Base-by-base conservation (phyloP, 768 basidiomycete species). In the Pisolithus orientalis region DNA sequence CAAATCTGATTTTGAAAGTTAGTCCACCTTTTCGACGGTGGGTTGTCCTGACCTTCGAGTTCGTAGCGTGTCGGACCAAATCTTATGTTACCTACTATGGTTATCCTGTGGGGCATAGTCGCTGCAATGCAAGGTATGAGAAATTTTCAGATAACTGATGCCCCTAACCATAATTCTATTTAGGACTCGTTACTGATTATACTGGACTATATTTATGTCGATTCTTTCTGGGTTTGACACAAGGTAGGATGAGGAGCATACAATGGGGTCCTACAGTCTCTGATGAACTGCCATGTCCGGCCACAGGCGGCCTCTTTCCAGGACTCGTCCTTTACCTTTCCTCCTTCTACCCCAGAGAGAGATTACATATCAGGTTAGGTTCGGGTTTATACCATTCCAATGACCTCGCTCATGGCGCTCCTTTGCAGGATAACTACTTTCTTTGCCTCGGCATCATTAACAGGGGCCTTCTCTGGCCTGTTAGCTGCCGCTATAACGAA, bases 391-490 rank as follows among this genome's bases (percentile, higher is more conserved):
- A 6, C 21, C 21, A 47, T 11, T 39, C 38, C 38, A 45, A 53
- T 11, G 44, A 54, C 44, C 50, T 60, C 24, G 9, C 16, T n/a
- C 46, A 27, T 55, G 24, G 57, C 6, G 32, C 6, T 32, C 25
- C 17, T 54, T 27, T 17, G 13, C 9, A 76, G 75, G n/a, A 59
- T 75, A 42, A 70, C 74, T 0, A 47, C 64, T 0, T 74, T 76
- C 55, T 73, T 68, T 47, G 66, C 68, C 0, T 62, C 72, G 6
- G 73, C 81, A 2, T 80, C 80, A 17, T 68, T 81, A 4, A 75
- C 83, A 0, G 80, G 81, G 1, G 77, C 80, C 0, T 83, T 84
- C 58, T 83, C 82, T 5, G 85, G 85, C 40, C 65, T 87, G 6
- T 72, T 87, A 1, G 83, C 84, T 1, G 70, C 80, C 31, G 82